Evolutionary conservation across 768 basidiomycete species (phyloP).

Genomic region (Russula ochroleuca): DNA sequence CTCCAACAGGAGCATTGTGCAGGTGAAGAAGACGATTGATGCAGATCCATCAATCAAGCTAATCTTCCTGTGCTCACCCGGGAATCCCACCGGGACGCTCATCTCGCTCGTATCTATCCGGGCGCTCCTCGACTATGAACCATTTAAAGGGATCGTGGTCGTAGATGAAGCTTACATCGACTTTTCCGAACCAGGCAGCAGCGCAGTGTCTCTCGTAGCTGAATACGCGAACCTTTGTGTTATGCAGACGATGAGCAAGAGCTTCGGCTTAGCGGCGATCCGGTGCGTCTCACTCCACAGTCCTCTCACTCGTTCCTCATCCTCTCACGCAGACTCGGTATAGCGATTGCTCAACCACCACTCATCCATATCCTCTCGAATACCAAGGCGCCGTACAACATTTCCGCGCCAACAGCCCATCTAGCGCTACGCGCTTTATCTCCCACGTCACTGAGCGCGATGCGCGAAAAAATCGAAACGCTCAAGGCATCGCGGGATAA

Average conservation of each 20-base stretch:
- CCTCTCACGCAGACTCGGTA: slow-evolving; percentile 61
- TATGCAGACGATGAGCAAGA: slow-evolving; percentile 95
- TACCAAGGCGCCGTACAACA: slow-evolving; percentile 97
- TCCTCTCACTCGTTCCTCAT: slow-evolving; percentile 8
- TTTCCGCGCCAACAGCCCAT: slow-evolving; percentile 83
- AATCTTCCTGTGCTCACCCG: slow-evolving; percentile 93
- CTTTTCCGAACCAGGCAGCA: slow-evolving; percentile 61
- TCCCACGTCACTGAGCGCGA: slow-evolving; percentile 52
- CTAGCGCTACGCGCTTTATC: slow-evolving; percentile 79
- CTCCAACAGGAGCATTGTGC: slow-evolving; percentile 11
- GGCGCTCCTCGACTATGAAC: slow-evolving; percentile 66
- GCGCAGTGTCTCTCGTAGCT: slow-evolving; percentile 65
- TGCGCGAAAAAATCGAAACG: slow-evolving; percentile 59
- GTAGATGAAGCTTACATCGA: slow-evolving; percentile 99
- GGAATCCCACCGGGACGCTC: slow-evolving; percentile 91
- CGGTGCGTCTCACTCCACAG: slow-evolving; percentile 48
- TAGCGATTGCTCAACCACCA: slow-evolving; percentile 84
- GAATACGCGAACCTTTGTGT: slow-evolving; percentile 88
- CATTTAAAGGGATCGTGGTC: slow-evolving; percentile 86
- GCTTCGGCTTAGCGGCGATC: slow-evolving; percentile 93
- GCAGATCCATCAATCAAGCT: slow-evolving; percentile 80
- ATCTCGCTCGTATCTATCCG: slow-evolving; percentile 69
- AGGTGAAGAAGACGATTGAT: slow-evolving; percentile 70
- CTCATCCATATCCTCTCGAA: slow-evolving; percentile 89
- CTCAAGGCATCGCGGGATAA: slow-evolving; percentile 54